A percentile compares a stretch with the other conserved stretches of the same genome.
These are phyloP conservation scores for Tripterygium wilfordii DNA, from an alignment of 177 flowering plant species.

Conservation along the genomic window DNA sequence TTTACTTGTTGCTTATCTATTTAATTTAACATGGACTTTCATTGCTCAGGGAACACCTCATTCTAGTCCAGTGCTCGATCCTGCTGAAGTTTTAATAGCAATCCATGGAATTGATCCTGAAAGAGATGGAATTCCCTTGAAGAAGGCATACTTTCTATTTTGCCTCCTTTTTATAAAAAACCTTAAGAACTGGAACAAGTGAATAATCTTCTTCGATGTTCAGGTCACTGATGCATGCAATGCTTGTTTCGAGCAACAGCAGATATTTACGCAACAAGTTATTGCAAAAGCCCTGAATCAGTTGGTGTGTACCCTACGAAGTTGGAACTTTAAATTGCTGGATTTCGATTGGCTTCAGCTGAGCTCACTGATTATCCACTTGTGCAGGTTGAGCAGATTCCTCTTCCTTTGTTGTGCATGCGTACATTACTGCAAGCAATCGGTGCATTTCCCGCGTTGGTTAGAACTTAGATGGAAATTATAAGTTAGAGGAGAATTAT, in stretches of 20 bases:
- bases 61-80: constrained; percentile 60
- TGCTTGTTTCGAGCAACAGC: constrained; percentile 86
- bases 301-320: constrained; percentile 44
- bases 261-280: constrained; percentile 89
- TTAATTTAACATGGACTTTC: too few relatives aligned
- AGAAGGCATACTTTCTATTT: constrained; percentile 48
- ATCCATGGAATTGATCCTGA: constrained; percentile 96
- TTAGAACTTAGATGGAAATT: constrained; percentile 23
- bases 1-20: too few relatives aligned
- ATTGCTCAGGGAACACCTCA: constrained; percentile 82
- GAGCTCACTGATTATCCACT: constrained; percentile 7
- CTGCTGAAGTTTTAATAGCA: constrained; percentile 89
- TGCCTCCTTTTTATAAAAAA: neutral
- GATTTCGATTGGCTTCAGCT: neutral
- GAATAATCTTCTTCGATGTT: constrained; percentile 6
- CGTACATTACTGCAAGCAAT: constrained; percentile 94
- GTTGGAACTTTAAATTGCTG: neutral
- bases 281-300: constrained; percentile 94
- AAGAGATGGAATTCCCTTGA: constrained; percentile 84
- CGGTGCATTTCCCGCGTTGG: constrained; percentile 92
- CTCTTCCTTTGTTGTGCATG: constrained; percentile 93
- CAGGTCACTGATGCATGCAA: constrained; percentile 99
- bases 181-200: constrained; percentile 3
- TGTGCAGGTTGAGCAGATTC: constrained; percentile 96
- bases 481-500: neutral